These are phyloP conservation scores for Apiospora malaysiana DNA, from an alignment of 2,329 filamentous ascomycete genomes.

Conservation along the genomic window DNA sequence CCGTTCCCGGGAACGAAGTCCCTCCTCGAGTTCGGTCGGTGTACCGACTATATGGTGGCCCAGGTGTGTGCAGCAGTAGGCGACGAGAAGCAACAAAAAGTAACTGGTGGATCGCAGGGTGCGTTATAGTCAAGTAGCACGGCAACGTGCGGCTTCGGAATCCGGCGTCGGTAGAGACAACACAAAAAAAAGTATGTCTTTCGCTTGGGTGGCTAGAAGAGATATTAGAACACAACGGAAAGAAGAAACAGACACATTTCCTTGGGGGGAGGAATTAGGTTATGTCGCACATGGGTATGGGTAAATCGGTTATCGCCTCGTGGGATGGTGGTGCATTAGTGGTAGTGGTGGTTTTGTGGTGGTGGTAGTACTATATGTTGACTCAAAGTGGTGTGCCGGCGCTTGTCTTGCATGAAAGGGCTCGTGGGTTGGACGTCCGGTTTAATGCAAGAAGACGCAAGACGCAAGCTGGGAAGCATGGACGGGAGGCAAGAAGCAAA, in stretches of 20 bases:
- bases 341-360: constrained; percentile 37
- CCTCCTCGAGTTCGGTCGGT: constrained; percentile 33
- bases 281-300: constrained; percentile 36
- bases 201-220: constrained; percentile 17
- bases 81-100: constrained; percentile 28
- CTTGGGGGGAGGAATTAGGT: constrained; percentile 23
- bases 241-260: constrained; percentile 19
- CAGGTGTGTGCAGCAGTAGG: constrained; percentile 26
- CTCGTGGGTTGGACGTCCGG: constrained; percentile 33
- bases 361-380: constrained; percentile 39
- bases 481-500: constrained; percentile 38
- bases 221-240: constrained; percentile 20
- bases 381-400: constrained; percentile 36
- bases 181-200: constrained; percentile 16
- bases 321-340: constrained; percentile 37
- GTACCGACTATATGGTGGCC: constrained; percentile 30
- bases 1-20: constrained; percentile 42
- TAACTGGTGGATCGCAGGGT: constrained; percentile 31
- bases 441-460: constrained; percentile 33
- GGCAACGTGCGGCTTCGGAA: constrained; percentile 29
- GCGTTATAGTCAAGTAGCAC: constrained; percentile 22
- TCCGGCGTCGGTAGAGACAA: constrained; percentile 20
- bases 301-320: constrained; percentile 37
- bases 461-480: constrained; percentile 32
- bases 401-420: constrained; percentile 39